Evolutionary conservation across 345 rosid species (phyloP), one percentile per base, ranked within the genome.

Genomic region (Angophora floribunda): DNA sequence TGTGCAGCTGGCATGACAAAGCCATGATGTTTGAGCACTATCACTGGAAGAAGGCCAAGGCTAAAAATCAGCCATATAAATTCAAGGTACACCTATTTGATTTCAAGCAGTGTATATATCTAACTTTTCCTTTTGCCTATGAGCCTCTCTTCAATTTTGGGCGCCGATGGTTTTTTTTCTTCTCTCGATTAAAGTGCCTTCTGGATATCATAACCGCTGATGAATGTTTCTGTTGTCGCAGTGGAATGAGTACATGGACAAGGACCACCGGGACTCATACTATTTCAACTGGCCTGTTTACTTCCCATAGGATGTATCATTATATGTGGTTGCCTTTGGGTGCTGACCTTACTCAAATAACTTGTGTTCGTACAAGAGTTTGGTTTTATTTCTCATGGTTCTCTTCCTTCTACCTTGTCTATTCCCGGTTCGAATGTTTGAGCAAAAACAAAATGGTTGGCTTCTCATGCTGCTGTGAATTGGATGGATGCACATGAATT

Each of bases 191-290:
- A 30, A 26, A 61, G 14, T 1, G 36, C 32, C 28, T 51, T 61
- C 85, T 24, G 50, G 86, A 49, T 44, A 17, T 3, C 8, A 26
- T 82, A 51, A 15, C 4, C 50, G 87, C 89, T 84, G 86, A 59
- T 86, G 49, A 51, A 80, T 89, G 52, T 89, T 82, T 87, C 87
- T 84, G 85, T 89, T 78, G 85, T 86, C 91, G 87, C 96, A 97
- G 98, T 97, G 99, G 99, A 97, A 97, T 36, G 91, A 95, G 93
- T 91, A 91, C 94, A 95, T 93, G 96, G 98, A 95, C 61, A 95
- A 55, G 87, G 96, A 96, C 67, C 91, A 49, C 88, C 94, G 98
- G 17, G 98, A 96, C 89, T 92, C 95, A 2, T 97, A 97, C 87
- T 97, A 95, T 87, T 91, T 82, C 96, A 95, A 97, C 89, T 95